Base-by-base conservation (phyloP, 768 basidiomycete genomes). In the Hygrophoropsis aurantiaca region DNA sequence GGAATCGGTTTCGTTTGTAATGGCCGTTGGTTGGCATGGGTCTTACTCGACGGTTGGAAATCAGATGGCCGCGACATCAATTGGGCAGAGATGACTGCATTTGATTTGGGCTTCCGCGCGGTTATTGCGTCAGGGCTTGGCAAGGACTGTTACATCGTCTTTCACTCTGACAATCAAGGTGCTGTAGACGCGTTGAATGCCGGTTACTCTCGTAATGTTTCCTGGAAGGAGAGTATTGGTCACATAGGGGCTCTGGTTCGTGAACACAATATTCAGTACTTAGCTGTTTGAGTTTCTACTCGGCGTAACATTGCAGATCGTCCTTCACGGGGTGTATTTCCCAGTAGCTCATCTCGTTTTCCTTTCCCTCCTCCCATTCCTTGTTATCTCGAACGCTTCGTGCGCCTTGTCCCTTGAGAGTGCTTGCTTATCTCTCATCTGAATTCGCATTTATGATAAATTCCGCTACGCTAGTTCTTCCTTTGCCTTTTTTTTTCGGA, bases 1-100 rank as follows among this genome's bases (percentile, higher is more conserved):
- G 75, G 75, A 0, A 73, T 77, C 13, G 75, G 77, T 1, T 53
- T 79, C 9, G 35, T 70, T 0, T 44, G 65, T 2, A 49, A 67
- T 6, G 56, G 54, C 1, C 34, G 40, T 2, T 78, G 74, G 74
- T 51, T 69, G 0, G 66, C 74, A 0, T 78, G 73, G 75, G 52
- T 59, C 21, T 56, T 75, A 10, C 57, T 44, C 15, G 35, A 49
- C 0, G 66, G 67, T 5, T 71, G 69, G 67, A 51, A 56, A 13
- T 27, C 40, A 3, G 43, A 59, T 0, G 59, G 61, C 7, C 34
- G 68, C 6, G 56, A 68, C 45, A 77, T 74, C 16, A 66, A 67
- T 5, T 78, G 75, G 74, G 71, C 68, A 0, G 75, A 77, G 54
- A 68, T 75, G 59, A 65, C 71, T 0, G 74, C 71, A 0, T 59